These are phyloP conservation scores for Castanea mollissima DNA, from an alignment of 306 rosid genomes.

Conservation along the genomic window DNA sequence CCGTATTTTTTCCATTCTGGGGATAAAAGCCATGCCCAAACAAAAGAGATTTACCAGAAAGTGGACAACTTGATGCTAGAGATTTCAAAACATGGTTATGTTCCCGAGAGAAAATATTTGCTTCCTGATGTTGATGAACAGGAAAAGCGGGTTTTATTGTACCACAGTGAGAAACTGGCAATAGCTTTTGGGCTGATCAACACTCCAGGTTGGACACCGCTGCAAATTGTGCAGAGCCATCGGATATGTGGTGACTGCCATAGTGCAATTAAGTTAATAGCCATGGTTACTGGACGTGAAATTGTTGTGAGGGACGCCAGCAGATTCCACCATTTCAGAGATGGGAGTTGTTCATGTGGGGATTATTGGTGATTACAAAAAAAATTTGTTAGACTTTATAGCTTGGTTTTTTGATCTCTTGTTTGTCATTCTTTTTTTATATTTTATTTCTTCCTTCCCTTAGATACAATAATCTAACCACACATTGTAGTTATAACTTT, in stretches of 20 bases:
- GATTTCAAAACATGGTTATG: conserved; percentile 59
- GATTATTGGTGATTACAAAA: conserved; percentile 67
- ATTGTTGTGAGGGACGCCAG: conserved; percentile 79
- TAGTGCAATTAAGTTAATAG: conserved; percentile 66
- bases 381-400: neutral
- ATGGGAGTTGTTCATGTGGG: conserved; percentile 88
- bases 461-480: neutral
- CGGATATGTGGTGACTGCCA: conserved; percentile 77
- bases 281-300: conserved; percentile 62
- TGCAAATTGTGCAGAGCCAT: conserved; percentile 77
- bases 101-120: conserved; percentile 35
- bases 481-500: neutral
- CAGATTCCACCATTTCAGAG: conserved; percentile 83
- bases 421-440: neutral
- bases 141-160: conserved; percentile 44
- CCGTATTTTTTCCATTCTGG: conserved; percentile 52
- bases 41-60: conserved; percentile 47
- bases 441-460: neutral
- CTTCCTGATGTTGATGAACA: conserved; percentile 82
- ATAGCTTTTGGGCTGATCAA: conserved; percentile 74
- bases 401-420: neutral
- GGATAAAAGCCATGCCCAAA: conserved; percentile 53
- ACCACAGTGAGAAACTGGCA: conserved; percentile 85
- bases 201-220: conserved; percentile 51
- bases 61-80: conserved; percentile 61